These are phyloP conservation scores for Candida ipomoeae DNA, from an alignment of 805 yeast species.

Conservation along the genomic window DNA sequence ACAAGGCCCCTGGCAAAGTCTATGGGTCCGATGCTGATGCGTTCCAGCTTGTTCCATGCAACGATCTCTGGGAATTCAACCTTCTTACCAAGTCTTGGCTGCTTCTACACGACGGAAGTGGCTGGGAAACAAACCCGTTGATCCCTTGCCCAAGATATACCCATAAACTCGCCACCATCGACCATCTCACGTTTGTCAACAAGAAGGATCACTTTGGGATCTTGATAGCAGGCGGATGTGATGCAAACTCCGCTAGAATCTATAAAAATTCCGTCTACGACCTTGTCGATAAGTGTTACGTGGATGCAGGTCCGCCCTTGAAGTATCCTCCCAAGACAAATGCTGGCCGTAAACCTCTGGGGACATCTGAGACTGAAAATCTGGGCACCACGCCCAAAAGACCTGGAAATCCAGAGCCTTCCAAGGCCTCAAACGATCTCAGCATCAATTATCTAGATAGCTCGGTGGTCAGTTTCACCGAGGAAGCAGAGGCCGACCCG, in stretches of 20 bases:
- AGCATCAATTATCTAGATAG: constrained; percentile 32
- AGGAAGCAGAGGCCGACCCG: constrained; percentile 13
- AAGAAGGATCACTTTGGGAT: constrained; percentile 45
- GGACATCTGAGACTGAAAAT: background rate
- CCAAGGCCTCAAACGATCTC: constrained; percentile 15
- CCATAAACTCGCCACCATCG: constrained; percentile 46
- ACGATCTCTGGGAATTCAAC: constrained; percentile 70
- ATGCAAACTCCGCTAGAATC: constrained; percentile 27
- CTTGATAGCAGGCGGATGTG: constrained; percentile 52
- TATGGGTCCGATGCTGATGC: constrained; percentile 19
- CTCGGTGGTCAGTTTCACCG: constrained; percentile 30
- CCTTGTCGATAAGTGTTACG: constrained; percentile 36
- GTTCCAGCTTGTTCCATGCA: constrained; percentile 38
- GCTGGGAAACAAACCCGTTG: constrained; percentile 16
- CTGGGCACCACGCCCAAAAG: no score
- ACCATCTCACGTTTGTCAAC: constrained; percentile 34
- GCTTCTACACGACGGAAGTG: constrained; percentile 41
- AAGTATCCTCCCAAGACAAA: constrained; percentile 6
- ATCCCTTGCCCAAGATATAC: constrained; percentile 44
- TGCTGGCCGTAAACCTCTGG: background rate
- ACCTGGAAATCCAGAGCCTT: background rate
- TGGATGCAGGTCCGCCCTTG: constrained; percentile 18
- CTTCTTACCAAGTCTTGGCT: constrained; percentile 51
- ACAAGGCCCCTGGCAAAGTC: background rate
- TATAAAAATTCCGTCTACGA: constrained; percentile 42